Conservation (phyloP, 2,329 filamentous ascomycete species). For the Cercospora citrullina region DNA sequence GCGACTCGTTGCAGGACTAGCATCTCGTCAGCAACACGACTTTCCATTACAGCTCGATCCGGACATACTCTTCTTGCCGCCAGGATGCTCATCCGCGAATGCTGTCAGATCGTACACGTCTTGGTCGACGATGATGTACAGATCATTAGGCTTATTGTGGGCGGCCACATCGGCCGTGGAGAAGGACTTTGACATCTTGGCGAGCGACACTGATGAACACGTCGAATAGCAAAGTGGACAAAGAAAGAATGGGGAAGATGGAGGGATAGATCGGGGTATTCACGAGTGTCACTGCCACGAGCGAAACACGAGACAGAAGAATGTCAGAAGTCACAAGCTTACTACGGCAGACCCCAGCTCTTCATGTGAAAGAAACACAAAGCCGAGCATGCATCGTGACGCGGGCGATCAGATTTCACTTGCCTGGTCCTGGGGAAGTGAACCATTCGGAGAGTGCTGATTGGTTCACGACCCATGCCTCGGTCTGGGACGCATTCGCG, state of each 20-base stretch:
- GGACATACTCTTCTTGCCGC: conserved; percentile 65
- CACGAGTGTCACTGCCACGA: conserved; percentile 1
- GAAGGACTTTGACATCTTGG: conserved; percentile 83
- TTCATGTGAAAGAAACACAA: conserved; percentile 14
- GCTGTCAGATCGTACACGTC: conserved; percentile 94
- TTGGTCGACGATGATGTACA: conserved; percentile 90
- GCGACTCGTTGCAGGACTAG: conserved; percentile 64
- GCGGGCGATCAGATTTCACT: not conserved
- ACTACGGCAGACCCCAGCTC: conserved; percentile 1
- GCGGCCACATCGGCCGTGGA: conserved; percentile 80
- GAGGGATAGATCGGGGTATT: not conserved
- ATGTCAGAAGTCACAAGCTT: conserved; percentile 11
- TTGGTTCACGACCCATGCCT: not conserved
- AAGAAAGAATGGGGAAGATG: not conserved
- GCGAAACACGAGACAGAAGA: conserved; percentile 12
- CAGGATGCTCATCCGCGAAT: conserved; percentile 61
- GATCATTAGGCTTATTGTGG: conserved; percentile 82
- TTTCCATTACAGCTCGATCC: too few relatives aligned
- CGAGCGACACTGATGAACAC: not conserved
- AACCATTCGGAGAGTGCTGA: not conserved
- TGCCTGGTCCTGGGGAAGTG: not conserved
- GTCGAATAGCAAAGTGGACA: not conserved
- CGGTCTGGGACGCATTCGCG: not conserved
- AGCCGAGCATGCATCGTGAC: conserved; percentile 11
- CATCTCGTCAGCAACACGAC: not conserved